These are phyloP conservation scores for Emmonsiellopsis sp. DNA, from an alignment of 2,329 filamentous ascomycete genomes.

Conservation along the genomic window DNA sequence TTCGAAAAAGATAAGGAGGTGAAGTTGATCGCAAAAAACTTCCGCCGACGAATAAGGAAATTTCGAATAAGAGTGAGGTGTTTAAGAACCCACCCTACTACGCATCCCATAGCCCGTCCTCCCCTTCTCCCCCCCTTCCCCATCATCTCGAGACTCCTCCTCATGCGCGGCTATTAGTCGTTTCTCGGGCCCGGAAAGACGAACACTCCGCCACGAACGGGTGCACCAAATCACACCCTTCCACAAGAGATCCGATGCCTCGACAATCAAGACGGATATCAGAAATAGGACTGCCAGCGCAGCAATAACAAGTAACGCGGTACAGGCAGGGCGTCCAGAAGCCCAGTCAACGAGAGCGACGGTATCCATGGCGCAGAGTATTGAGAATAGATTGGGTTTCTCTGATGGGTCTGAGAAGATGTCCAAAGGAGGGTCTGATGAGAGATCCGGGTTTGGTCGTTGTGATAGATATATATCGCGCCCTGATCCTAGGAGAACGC, in stretches of 20 bases:
- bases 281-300: slow-evolving; percentile 7
- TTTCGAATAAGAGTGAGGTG: too few relatives aligned
- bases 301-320: background rate
- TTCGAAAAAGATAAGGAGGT: too few relatives aligned
- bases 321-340: slow-evolving; percentile 5
- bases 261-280: slow-evolving; percentile 9
- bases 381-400: background rate
- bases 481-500: background rate
- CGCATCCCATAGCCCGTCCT: too few relatives aligned
- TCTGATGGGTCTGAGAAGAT: too few relatives aligned
- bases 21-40: too few relatives aligned
- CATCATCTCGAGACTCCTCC: background rate
- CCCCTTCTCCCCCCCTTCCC: background rate
- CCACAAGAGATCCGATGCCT: background rate
- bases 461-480: too few relatives aligned
- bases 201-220: background rate
- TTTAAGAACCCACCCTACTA: too few relatives aligned
- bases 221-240: background rate
- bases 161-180: background rate
- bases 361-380: background rate
- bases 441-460: too few relatives aligned
- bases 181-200: slow-evolving; percentile 4
- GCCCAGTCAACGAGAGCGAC: background rate
- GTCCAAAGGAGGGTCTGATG: too few relatives aligned
- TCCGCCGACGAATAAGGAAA: too few relatives aligned